Evolutionary conservation across 2,329 filamentous ascomycete genomes (phyloP).

Genomic region (Xylariaceae sp.): DNA sequence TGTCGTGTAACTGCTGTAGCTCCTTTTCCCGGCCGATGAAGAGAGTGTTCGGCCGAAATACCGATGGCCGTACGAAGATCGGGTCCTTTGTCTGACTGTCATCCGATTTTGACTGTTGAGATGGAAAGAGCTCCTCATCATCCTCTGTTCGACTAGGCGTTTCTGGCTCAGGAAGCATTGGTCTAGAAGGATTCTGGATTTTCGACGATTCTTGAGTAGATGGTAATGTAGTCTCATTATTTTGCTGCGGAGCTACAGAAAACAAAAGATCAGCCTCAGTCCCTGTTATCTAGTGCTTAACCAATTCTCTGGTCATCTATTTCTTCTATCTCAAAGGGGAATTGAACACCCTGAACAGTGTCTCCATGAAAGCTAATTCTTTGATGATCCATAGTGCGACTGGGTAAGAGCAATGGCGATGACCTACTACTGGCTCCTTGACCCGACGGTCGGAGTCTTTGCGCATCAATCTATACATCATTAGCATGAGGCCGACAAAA

Average conservation of each 20-base stretch:
- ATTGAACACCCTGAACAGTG: constrained; percentile 25
- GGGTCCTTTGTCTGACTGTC: constrained; percentile 23
- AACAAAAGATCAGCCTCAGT: constrained; percentile 29
- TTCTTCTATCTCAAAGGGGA: constrained; percentile 35
- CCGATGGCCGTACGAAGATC: constrained; percentile 47
- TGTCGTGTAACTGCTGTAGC: constrained; percentile 55
- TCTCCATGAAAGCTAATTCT: constrained; percentile 23
- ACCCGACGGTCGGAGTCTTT: constrained; percentile 23
- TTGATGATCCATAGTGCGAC: constrained; percentile 17
- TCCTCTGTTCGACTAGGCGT: constrained; percentile 22
- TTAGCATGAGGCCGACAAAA: constrained; percentile 12
- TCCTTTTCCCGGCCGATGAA: constrained; percentile 60
- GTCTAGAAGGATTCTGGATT: constrained; percentile 27
- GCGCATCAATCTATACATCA: constrained; percentile 27
- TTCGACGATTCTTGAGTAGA: constrained; percentile 25
- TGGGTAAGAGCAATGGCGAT: constrained; percentile 24
- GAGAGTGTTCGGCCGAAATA: constrained; percentile 57
- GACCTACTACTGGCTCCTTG: constrained; percentile 32
- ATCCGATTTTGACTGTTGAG: constrained; percentile 30
- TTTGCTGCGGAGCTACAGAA: constrained; percentile 32
- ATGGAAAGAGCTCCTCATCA: constrained; percentile 28
- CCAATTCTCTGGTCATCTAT: constrained; percentile 23
- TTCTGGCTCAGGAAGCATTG: constrained; percentile 27
- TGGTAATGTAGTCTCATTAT: constrained; percentile 33
- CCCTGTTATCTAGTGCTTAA: constrained; percentile 13